Evolutionary conservation across 129 eudicot species (phyloP), one percentile per base, ranked within the genome.

Genomic region (Tagetes erecta): DNA sequence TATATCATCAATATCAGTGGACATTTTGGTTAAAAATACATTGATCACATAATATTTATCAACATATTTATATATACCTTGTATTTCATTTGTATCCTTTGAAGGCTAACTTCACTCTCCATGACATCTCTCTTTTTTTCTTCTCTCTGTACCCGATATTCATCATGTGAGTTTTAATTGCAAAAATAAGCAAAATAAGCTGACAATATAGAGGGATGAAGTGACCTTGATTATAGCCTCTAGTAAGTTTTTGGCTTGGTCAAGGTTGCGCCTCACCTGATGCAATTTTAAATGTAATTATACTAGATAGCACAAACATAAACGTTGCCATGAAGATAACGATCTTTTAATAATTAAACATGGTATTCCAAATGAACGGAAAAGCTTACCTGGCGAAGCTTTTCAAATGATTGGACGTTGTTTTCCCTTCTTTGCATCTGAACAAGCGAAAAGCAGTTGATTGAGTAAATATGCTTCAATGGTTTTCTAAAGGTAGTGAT

Each of bases 351-450:
- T 57, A 57, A 55, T 6, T 34, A 31, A 33, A 59, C 14, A 33
- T 10, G 40, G 41, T 3, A 10, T 6, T 70, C 11, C 49, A 52
- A 55, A 53, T 14, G 52, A 71, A 31, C 27, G 11, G 52, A 41
- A 37, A 66, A 36, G 64, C 82, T 82, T 68, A 88, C 97, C 91
- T 86, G 97, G 67, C 96, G 90, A 83, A 91, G 96, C 89, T 87
- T 92, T 79, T 92, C 97, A 82, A 92, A 92, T 35, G 97, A 92
- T 79, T 92, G 97, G 73, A 92, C 96, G 55, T 92, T 92, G 87
- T 92, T 92, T 82, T 92, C 97, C 82, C 97, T 84, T 85, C 97
- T 89, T 85, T 92, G 97, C 94, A 89, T 92, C 96, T 92, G 80
- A 71, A 42, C 38, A 79, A 8, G 47, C 71, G 27, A 70, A 70